Conservation (phyloP, 2,329 filamentous ascomycete genomes). For the Penicillium nordicum region DNA sequence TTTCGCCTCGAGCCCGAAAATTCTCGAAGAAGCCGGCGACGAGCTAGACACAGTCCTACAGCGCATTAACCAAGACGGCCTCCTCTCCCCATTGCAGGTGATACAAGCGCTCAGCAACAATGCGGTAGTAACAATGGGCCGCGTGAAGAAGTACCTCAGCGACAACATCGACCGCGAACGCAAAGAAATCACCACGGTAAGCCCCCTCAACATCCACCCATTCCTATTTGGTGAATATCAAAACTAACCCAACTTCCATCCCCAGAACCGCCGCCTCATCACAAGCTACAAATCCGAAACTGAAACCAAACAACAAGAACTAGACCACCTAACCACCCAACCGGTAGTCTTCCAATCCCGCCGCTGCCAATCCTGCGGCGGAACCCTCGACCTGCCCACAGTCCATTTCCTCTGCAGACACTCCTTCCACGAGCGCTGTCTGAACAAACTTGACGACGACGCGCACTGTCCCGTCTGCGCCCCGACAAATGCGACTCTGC, state of each 20-base stretch:
- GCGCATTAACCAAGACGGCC: conserved; percentile 82
- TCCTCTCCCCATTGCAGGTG: conserved; percentile 95
- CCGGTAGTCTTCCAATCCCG: conserved; percentile 88
- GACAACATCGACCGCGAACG: conserved; percentile 86
- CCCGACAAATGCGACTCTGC: conserved; percentile 78
- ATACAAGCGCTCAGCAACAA: conserved; percentile 82
- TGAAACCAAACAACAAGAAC: conserved; percentile 71
- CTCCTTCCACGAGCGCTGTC: conserved; percentile 88
- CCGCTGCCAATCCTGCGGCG: conserved; percentile 77
- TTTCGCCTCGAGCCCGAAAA: conserved; percentile 77
- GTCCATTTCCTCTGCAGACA: conserved; percentile 98
- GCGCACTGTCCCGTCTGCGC: conserved; percentile 85
- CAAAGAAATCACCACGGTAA: conserved; percentile 69
- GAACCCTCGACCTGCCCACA: conserved; percentile 75
- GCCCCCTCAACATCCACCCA: conserved; percentile 12
- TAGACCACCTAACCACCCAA: conserved; percentile 71
- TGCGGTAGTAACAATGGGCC: conserved; percentile 90
- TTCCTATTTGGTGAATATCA: background rate
- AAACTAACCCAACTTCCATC: conserved; percentile 30
- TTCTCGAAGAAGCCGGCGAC: conserved; percentile 81
- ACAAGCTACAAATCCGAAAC: conserved; percentile 82
- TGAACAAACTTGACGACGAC: conserved; percentile 64
- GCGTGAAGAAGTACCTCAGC: conserved; percentile 89
- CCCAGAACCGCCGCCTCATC: conserved; percentile 73
- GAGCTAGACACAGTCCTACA: conserved; percentile 77